A percentile compares a stretch with the other conserved stretches of the same genome.
Evolutionary conservation across 345 rosid species (phyloP).

Genomic region (Eucalyptus coolabah): DNA sequence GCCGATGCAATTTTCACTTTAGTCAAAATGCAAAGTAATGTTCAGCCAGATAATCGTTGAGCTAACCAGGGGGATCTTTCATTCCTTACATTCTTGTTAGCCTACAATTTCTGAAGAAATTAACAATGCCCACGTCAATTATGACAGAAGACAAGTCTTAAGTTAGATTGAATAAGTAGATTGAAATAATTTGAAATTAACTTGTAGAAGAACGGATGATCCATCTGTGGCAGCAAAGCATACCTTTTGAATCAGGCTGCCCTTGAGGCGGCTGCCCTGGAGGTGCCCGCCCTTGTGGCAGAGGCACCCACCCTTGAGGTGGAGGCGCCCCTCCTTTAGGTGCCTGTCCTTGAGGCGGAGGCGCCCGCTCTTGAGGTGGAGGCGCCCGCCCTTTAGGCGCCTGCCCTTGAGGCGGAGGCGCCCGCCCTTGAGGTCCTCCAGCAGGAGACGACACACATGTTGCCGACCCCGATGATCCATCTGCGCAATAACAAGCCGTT

Average conservation of each 20-base stretch:
- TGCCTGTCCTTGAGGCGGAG: too few relatives aligned
- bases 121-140: neutral
- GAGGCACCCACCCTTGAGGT: too few relatives aligned
- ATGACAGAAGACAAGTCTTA: neutral
- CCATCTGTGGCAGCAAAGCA: too few relatives aligned
- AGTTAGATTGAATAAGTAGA: neutral
- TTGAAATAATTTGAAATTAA: neutral
- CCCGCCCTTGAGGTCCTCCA: neutral
- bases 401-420: too few relatives aligned
- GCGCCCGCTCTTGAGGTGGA: rapidly evolving
- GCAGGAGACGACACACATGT: neutral
- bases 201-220: neutral
- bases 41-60: neutral
- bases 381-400: too few relatives aligned
- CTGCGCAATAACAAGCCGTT: neutral
- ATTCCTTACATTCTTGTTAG: neutral
- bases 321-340: too few relatives aligned
- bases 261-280: neutral
- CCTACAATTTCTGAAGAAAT: neutral
- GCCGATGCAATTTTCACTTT: neutral
- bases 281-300: rapidly evolving
- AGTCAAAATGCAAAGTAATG: neutral
- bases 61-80: neutral
- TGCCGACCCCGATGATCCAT: neutral
- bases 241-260: neutral